Conservation (phyloP, 1,139 yeast species). For the Taiozyma sp. region DNA sequence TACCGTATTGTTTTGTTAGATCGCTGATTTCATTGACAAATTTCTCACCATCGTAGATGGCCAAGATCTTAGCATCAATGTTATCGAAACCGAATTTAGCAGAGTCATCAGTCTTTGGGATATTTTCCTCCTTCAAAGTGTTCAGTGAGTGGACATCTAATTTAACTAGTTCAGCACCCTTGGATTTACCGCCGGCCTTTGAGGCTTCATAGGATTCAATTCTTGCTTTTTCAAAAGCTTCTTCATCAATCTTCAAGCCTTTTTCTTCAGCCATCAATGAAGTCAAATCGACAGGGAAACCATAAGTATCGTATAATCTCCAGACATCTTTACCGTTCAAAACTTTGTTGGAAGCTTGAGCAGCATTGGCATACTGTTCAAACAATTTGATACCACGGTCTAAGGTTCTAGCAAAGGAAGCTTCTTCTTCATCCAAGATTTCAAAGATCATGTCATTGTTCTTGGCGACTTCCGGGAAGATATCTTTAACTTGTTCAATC, state of each 20-base stretch:
- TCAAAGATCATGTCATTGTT: constrained; percentile 77
- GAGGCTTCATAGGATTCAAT: constrained; percentile 91
- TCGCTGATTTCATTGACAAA: constrained; percentile 47
- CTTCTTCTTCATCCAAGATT: constrained; percentile 92
- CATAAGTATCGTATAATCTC: constrained; percentile 98
- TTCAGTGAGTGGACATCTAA: constrained; percentile 89
- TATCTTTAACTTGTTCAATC: constrained; percentile 78
- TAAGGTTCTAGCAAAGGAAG: constrained; percentile 87
- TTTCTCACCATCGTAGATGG: constrained; percentile 61
- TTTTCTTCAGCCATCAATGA: constrained; percentile 98
- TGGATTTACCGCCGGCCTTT: constrained; percentile 75
- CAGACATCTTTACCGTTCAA: constrained; percentile 93
- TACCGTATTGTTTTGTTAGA: constrained; percentile 58
- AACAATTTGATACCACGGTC: constrained; percentile 98
- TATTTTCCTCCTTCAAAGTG: constrained; percentile 49
- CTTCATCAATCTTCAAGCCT: constrained; percentile 88
- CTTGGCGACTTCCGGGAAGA: constrained; percentile 84
- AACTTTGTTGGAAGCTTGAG: constrained; percentile 68
- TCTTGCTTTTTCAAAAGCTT: constrained; percentile 85
- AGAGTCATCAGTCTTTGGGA: constrained; percentile 80
- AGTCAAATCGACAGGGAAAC: constrained; percentile 98
- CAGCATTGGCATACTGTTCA: constrained; percentile 84
- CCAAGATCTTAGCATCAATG: constrained; percentile 57
- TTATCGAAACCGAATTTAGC: constrained; percentile 66
- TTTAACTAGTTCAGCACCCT: constrained; percentile 55